Evolutionary conservation across 139 green algal species (phyloP), one percentile per base, ranked within the genome.

Genomic region (Limnomonas spitsbergensis): DNA sequence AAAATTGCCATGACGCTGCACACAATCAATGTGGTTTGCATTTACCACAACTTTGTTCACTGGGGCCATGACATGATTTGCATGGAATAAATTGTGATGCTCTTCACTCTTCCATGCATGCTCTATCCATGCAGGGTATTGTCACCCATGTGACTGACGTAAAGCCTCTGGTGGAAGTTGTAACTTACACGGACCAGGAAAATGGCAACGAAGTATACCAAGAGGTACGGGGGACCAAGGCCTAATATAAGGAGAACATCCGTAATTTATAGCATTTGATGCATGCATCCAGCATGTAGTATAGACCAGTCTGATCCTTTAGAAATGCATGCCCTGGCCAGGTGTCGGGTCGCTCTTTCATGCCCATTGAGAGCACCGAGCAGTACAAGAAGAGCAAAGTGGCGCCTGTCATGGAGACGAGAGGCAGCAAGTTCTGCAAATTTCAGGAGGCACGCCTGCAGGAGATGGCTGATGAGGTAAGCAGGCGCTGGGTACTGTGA

Each of bases 121-220:
- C n/a, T n/a, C n/a, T n/a, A n/a, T n/a, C n/a, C n/a, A n/a, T n/a
- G n/a, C n/a, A 94, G 86, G 95, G 96, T 38, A 93, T 99, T 1
- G 88, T 98, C 20, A 97, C 94, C 0, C 88, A 96, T 47, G 87
- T 95, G 24, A 95, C 88, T 2, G 95, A 99, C 74, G 95, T 99
- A 37, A 96, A 96, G 80, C 95, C 95, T 0, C 75, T 96, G 80
- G 81, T 98, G 1, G 81, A 85, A 1, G 95, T 99, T 29, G 93
- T 95, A 27, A 97, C 95, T 0, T 99, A 99, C 89, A 92, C 95
- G 20, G 97, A 98, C 83, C 86, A 91, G 42, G 87, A 94, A 39
- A 93, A 83, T 29, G 95, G 93, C 2, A 92, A 89, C 69, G 94
- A 99, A 85, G 88, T 97, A n/a, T 99, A 97, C 86, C 95, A 99